Percentiles rank a stretch among this genome's conserved stretches.
Conservation (phyloP, 768 basidiomycete genomes). For the Leucosporidium creatinivorum region DNA sequence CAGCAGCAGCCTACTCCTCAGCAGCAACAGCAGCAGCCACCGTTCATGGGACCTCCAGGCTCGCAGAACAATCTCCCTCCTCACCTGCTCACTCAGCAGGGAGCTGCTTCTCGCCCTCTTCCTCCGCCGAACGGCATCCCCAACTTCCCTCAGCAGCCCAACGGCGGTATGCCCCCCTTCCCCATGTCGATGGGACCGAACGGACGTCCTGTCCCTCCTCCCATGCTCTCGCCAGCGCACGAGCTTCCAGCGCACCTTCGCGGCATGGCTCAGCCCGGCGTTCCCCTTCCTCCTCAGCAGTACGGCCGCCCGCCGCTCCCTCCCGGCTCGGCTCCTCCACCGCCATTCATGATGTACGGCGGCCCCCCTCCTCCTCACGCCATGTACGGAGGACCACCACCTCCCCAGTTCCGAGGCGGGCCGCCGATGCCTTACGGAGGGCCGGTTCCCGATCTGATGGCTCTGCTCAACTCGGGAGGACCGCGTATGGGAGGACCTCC, state of each 20-base stretch:
- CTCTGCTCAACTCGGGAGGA: constrained; percentile 23
- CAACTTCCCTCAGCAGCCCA: not conserved
- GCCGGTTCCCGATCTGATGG: constrained; percentile 28
- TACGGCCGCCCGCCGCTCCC: not conserved
- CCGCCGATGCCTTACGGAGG: not conserved
- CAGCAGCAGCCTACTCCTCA: not conserved
- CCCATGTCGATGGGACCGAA: not conserved
- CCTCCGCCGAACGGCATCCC: not conserved
- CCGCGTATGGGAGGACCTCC: not conserved
- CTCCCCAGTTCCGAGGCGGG: not conserved
- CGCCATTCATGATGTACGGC: not conserved
- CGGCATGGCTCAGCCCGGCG: not conserved
- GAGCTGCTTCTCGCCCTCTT: not conserved
- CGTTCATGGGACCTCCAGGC: not conserved
- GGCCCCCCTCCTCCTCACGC: constrained; percentile 1
- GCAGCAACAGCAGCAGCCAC: not conserved
- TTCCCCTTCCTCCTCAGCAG: not conserved
- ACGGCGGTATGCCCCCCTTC: not conserved
- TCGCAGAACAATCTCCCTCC: not conserved
- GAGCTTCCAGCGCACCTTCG: not conserved
- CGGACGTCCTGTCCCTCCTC: not conserved
- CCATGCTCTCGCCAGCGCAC: not conserved
- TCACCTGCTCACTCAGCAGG: not conserved
- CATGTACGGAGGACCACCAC: not conserved
- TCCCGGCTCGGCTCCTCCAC: not conserved